A percentile compares a stretch with the other conserved stretches of the same genome.
phyloP scores from a whole-genome alignment of 2,329 filamentous ascomycete species.

The Septoria petroselini region DNA sequence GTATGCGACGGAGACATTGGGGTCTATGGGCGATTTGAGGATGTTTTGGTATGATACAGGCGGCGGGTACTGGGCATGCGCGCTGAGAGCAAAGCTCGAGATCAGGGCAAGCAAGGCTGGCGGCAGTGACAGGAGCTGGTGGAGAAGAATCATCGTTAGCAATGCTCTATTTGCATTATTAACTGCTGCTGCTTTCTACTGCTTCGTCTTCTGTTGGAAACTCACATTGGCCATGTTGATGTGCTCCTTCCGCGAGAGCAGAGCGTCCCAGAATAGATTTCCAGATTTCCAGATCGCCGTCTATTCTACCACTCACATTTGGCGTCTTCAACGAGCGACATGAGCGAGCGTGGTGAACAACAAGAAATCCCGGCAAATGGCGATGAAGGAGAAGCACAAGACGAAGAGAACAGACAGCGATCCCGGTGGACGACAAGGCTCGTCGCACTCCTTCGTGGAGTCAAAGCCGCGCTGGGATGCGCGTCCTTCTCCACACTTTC shows the following conservation, averaged over 20 bases:
- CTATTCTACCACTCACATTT: no score
- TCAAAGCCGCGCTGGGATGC: background rate
- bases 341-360: conserved; percentile 1
- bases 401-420: no score
- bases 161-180: no score
- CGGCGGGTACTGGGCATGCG: conserved; percentile 42
- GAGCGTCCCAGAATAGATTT: no score
- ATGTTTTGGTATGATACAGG: conserved; percentile 48
- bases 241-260: no score
- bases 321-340: background rate
- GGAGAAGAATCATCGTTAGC: conserved; percentile 1
- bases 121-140: conserved; percentile 27
- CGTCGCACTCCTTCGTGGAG: no score
- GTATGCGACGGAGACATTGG: conserved; percentile 65
- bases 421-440: no score
- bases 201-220: no score
- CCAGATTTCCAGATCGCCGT: background rate
- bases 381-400: background rate
- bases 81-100: conserved; percentile 19
- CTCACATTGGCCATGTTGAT: no score
- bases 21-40: conserved; percentile 60
- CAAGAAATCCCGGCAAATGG: background rate
- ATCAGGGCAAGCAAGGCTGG: conserved; percentile 30
- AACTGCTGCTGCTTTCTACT: no score
- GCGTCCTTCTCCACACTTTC: conserved; percentile 10